Percentiles rank a stretch among this genome's conserved stretches.
Evolutionary conservation across 495 filamentous ascomycete genomes (phyloP).

Genomic region (Hyaloscypha hepaticicola): DNA sequence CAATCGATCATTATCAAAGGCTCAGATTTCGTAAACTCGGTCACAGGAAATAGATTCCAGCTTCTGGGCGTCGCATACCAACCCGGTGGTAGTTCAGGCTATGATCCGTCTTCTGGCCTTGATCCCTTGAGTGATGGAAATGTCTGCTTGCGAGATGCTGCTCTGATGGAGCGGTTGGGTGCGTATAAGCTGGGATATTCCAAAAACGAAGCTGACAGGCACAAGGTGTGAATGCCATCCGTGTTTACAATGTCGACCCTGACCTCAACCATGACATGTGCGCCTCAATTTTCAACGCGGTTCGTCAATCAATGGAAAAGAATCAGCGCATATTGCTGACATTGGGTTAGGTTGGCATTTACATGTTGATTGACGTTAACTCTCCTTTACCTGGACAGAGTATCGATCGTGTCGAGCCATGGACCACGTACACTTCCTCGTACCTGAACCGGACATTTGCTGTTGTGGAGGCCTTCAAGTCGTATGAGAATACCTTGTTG

Average conservation of each 20-base stretch:
- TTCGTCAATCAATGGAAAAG: slow-evolving; percentile 13
- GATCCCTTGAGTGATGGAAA: slow-evolving; percentile 78
- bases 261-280: slow-evolving; percentile 83
- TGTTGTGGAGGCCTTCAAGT: slow-evolving; percentile 92
- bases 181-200: slow-evolving; percentile 8
- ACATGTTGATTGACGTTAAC: slow-evolving; percentile 82
- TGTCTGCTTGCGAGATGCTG: slow-evolving; percentile 85
- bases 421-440: slow-evolving; percentile 64
- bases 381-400: slow-evolving; percentile 77
- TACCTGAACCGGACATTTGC: slow-evolving; percentile 86
- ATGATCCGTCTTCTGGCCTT: slow-evolving; percentile 54
- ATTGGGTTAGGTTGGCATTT: slow-evolving; percentile 43
- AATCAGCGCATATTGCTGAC: slow-evolving; percentile 13
- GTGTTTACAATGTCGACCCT: slow-evolving; percentile 90
- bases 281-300: slow-evolving; percentile 84
- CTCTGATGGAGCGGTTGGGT: slow-evolving; percentile 83
- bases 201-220: not conserved
- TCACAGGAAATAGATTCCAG: slow-evolving; percentile 78
- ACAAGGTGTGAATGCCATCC: slow-evolving; percentile 78
- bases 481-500: slow-evolving; percentile 84
- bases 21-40: slow-evolving; percentile 78
- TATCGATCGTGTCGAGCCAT: slow-evolving; percentile 68
- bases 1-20: slow-evolving; percentile 70
- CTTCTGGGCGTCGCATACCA: slow-evolving; percentile 94
- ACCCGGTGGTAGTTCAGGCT: slow-evolving; percentile 83